phyloP scores from a whole-genome alignment of 1,284 basidiomycete genomes.

The Veloporphyrellus conicus region DNA sequence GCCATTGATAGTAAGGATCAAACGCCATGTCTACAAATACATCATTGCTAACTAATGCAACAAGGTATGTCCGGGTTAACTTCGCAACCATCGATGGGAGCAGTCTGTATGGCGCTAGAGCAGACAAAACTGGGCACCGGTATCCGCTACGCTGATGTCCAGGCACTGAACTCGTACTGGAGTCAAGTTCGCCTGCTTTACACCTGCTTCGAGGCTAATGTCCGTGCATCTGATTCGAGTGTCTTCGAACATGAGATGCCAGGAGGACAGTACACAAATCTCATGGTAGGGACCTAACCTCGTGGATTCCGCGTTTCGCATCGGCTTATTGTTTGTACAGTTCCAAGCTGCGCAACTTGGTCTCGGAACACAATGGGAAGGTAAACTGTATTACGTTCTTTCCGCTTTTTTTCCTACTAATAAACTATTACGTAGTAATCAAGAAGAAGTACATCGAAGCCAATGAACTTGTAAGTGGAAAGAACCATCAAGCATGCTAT shows the following conservation, averaged over 20 bases:
- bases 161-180: conserved; percentile 98
- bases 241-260: conserved; percentile 99
- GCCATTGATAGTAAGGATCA: conserved; percentile 86
- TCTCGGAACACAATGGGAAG: conserved; percentile 94
- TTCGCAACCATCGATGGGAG: conserved; percentile 98
- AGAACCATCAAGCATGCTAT: conserved; percentile 9
- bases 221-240: conserved; percentile 92
- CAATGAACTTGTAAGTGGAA: conserved; percentile 72
- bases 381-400: conserved; percentile 36
- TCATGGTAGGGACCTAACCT: conserved; percentile 60
- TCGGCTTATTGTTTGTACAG: conserved; percentile 40
- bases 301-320: conserved; percentile 7
- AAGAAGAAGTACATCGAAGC: conserved; percentile 99
- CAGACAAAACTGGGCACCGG: conserved; percentile 94
- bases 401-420: conserved; percentile 7
- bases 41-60: conserved; percentile 8
- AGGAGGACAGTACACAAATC: conserved; percentile 94
- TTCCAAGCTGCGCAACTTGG: conserved; percentile 99
- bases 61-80: conserved; percentile 96
- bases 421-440: conserved; percentile 60
- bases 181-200: conserved; percentile 95
- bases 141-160: conserved; percentile 96
- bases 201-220: conserved; percentile 97
- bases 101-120: conserved; percentile 90
- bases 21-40: not conserved